Base-by-base conservation (phyloP, 371 early-diverging fungal genomes). In the Saksenaea vasiformis region DNA sequence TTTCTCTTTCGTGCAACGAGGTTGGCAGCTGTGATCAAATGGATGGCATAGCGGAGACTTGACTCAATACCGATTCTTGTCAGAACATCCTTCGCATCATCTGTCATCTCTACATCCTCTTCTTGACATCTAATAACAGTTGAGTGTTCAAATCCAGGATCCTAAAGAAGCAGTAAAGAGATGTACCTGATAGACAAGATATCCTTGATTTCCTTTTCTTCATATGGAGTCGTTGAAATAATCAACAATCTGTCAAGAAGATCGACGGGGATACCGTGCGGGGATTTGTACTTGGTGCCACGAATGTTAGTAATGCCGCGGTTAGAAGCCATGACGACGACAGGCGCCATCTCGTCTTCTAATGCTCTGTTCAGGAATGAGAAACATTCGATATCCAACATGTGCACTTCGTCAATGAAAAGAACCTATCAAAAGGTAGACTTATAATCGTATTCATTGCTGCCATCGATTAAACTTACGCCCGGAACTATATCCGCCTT, bases 371-470 rank as follows among this genome's bases (percentile, higher is more conserved):
- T 99, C 54, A 99, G 77, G 87, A 95, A 99, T 8, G 98, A 96
- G 77, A 98, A 99, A 78, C 98, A 98, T 77, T 99, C 99, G 65
- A 98, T 95, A 69, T 99, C 99, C 28, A 99, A 93, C 93, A 99
- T 95, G 77, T 99, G 98, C 31, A 97, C 97, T 80, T 99, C 99
- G 71, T 99, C 98, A 67, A 99, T 96, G 80, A 99, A 98, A 35
- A 99, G 85, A 9, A 97, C 90, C 87, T 87, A 73, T 7, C 62
- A 51, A 13, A 59, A 9, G 37, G 27, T 22, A 22, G 61, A 53
- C 22, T 47, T 19, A 47, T n/a, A 47, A 19, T 17, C 7, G 0
- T 22, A 19, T 11, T 47, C 24, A 3, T 22, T 47, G 10, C 24
- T 22, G 19, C 24, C n/a, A 47, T 39, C 11, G 22, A 51, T 15